Evolutionary conservation across 148 eudicot genomes (phyloP).

Genomic region (Rhododendron griersonianum): DNA sequence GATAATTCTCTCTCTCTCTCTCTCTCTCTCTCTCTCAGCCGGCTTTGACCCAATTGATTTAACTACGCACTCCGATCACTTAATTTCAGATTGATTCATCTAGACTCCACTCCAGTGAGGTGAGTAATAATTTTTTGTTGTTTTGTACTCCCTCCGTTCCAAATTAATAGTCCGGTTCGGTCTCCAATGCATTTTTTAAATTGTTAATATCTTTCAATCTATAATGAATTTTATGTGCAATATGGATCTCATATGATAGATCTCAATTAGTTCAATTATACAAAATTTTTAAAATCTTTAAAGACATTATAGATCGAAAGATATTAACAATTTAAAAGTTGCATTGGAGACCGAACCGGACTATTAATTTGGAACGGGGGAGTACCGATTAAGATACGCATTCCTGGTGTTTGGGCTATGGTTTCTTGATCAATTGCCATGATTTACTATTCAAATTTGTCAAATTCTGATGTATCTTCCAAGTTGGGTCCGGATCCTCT

Average conservation of each 20-base stretch:
- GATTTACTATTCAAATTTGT: background rate
- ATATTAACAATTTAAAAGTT: too few species aligned
- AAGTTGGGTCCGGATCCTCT: background rate
- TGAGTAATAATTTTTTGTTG: background rate
- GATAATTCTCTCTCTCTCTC: background rate
- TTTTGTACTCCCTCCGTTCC: too few species aligned
- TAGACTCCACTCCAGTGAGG: background rate
- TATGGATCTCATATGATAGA: too few species aligned
- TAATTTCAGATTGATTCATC: background rate
- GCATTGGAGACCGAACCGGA: too few species aligned
- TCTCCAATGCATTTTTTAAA: too few species aligned
- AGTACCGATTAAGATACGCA: background rate
- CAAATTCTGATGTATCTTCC: background rate
- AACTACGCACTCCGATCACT: background rate
- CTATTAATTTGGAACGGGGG: too few species aligned
- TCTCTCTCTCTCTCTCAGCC: background rate
- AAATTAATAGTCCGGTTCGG: too few species aligned
- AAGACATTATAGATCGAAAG: too few species aligned
- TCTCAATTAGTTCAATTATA: too few species aligned
- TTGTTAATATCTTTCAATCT: too few species aligned
- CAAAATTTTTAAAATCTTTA: too few species aligned
- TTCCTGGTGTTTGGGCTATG: background rate
- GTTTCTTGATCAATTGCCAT: background rate
- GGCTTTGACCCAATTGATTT: background rate
- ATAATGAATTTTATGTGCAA: too few species aligned